Conservation (phyloP, 306 rosid species). For the Quercus gilva region DNA sequence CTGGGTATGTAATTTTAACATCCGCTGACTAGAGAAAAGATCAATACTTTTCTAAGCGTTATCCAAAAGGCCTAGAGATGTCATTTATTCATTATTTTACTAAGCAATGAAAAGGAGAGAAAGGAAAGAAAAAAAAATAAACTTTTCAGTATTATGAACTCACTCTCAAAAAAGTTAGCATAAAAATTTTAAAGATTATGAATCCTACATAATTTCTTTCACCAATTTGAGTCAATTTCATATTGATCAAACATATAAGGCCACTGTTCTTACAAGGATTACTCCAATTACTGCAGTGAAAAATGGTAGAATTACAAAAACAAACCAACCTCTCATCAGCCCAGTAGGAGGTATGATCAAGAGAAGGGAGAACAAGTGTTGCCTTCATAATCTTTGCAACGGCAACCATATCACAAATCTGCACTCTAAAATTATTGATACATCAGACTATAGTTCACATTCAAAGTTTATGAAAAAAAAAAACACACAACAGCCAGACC, state of each 20-base stretch:
- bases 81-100: not conserved
- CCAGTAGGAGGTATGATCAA: conserved; percentile 93
- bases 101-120: not conserved
- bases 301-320: conserved; percentile 16
- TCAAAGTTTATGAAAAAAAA: conserved; percentile 7
- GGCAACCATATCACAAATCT: conserved; percentile 99
- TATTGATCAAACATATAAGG: conserved; percentile 13
- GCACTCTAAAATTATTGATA: conserved; percentile 39
- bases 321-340: conserved; percentile 88
- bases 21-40: not conserved
- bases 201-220: not conserved
- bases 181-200: too few species aligned
- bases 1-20: not conserved
- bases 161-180: not conserved
- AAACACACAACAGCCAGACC: conserved; percentile 64
- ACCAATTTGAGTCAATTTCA: not conserved
- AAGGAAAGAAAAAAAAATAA: not conserved
- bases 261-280: not conserved
- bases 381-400: conserved; percentile 91
- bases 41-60: not conserved
- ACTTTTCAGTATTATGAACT: not conserved
- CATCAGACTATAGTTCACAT: conserved; percentile 43
- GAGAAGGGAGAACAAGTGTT: conserved; percentile 92
- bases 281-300: conserved; percentile 16
- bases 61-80: not conserved